Conservation (phyloP, 202 grass and related monocot species). For the Alloteropsis angusta region DNA sequence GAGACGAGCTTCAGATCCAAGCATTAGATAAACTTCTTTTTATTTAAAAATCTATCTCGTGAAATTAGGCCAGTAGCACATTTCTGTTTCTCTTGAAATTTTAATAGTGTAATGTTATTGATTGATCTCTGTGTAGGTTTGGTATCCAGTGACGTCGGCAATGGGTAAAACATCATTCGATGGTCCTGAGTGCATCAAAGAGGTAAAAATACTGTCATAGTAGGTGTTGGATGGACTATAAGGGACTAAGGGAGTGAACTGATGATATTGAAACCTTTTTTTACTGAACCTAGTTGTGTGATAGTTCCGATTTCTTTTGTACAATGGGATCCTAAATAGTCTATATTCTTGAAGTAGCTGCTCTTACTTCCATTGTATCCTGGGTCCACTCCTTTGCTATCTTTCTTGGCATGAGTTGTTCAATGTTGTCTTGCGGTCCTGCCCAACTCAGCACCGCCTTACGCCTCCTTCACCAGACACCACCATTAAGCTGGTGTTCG, state of each 20-base stretch:
- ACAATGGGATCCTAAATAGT: not conserved
- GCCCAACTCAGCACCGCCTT: too few relatives aligned
- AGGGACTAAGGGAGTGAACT: too few relatives aligned
- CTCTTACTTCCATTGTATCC: too few relatives aligned
- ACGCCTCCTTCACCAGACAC: too few relatives aligned
- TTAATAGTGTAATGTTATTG: not conserved
- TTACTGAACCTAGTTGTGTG: not conserved
- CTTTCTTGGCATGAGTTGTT: too few relatives aligned
- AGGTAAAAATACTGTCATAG: conserved; percentile 31
- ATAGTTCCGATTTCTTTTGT: not conserved
- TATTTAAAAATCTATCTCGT: not conserved
- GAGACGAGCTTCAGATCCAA: not conserved
- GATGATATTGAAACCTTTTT: not conserved
- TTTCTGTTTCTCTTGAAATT: not conserved
- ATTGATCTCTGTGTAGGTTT: conserved; percentile 41
- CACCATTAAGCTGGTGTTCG: too few relatives aligned
- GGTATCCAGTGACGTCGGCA: conserved; percentile 65
- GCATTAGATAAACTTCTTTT: not conserved
- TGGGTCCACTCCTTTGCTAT: not conserved
- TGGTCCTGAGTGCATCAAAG: conserved; percentile 73
- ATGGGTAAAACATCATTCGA: conserved; percentile 85
- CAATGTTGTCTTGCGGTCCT: too few relatives aligned
- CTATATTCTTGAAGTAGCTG: not conserved
- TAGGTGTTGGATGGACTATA: not conserved
- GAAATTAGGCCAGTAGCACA: not conserved